Conservation (phyloP, 345 rosid genomes). For the Hibiscus syriacus region DNA sequence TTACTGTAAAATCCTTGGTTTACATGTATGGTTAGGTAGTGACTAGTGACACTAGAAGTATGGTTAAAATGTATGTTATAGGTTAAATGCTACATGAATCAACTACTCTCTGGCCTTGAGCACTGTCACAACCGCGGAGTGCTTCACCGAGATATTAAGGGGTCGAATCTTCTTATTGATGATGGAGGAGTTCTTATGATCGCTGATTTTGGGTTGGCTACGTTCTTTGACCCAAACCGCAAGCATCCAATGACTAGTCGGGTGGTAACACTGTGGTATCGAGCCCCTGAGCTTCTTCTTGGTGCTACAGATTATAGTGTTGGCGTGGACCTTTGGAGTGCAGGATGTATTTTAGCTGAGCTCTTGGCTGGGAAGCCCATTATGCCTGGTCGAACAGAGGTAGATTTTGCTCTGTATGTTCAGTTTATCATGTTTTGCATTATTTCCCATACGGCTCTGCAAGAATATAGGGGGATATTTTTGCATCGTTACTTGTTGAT, state of each 20-base stretch:
- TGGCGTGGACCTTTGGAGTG: constrained; percentile 94
- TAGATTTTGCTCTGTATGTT: constrained; percentile 17
- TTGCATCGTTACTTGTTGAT: neutral
- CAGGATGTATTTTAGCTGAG: constrained; percentile 95
- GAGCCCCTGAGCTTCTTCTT: constrained; percentile 95
- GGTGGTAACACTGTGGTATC: constrained; percentile 95
- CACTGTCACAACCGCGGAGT: constrained; percentile 88
- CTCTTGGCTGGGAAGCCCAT: constrained; percentile 86
- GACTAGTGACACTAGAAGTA: neutral
- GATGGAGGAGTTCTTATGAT: constrained; percentile 76
- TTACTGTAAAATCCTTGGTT: neutral
- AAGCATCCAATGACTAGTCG: constrained; percentile 86
- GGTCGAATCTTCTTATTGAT: constrained; percentile 92
- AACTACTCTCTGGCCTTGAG: constrained; percentile 87
- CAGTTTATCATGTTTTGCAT: neutral
- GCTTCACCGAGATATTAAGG: constrained; percentile 98
- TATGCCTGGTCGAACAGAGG: constrained; percentile 97
- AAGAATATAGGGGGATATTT: neutral
- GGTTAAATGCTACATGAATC: constrained; percentile 90
- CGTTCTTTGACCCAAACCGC: constrained; percentile 67
- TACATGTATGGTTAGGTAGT: neutral
- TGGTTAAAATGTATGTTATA: constrained; percentile 18
- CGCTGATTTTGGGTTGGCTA: constrained; percentile 94
- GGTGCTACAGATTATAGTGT: constrained; percentile 84
- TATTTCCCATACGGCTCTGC: neutral